Evolutionary conservation across 768 basidiomycete genomes (phyloP).

Genomic region (Lentinula edodes): DNA sequence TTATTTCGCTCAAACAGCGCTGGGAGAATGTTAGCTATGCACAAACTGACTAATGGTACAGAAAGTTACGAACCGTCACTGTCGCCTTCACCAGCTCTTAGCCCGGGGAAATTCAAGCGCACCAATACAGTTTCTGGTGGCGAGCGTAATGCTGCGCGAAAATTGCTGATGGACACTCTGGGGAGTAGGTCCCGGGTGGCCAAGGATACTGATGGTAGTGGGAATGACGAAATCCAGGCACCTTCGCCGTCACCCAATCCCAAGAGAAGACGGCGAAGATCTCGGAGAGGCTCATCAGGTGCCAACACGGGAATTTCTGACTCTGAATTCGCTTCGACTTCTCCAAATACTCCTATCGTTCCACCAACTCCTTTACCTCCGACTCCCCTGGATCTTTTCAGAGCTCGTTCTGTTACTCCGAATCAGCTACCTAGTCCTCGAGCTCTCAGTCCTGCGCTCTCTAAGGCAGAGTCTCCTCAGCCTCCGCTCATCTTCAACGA

Average conservation of each 20-base stretch:
- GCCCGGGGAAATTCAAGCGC: conserved; percentile 40
- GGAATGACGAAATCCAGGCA: conserved; percentile 46
- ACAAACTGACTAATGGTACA: conserved; percentile 75
- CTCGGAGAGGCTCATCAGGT: conserved; percentile 33
- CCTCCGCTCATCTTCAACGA: not conserved
- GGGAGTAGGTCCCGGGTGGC: conserved; percentile 40
- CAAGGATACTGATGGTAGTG: conserved; percentile 60
- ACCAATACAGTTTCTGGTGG: conserved; percentile 84
- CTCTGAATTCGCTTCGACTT: conserved; percentile 40
- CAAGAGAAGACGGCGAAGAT: conserved; percentile 54
- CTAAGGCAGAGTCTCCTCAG: not conserved
- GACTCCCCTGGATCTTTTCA: conserved; percentile 29
- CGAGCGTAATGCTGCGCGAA: conserved; percentile 69
- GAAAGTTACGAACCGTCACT: conserved; percentile 54
- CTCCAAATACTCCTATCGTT: conserved; percentile 58
- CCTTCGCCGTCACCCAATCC: conserved; percentile 37
- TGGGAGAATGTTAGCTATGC: conserved; percentile 76
- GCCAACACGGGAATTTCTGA: conserved; percentile 45
- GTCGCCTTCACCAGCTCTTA: conserved; percentile 51
- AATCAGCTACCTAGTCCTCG: conserved; percentile 29
- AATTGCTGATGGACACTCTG: conserved; percentile 59
- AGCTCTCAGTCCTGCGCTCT: conserved; percentile 5
- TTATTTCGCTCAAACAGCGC: conserved; percentile 90
- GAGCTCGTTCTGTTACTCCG: conserved; percentile 38
- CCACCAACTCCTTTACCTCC: conserved; percentile 46